phyloP scores from a whole-genome alignment of 768 basidiomycete species.

The Amanita thiersii region DNA sequence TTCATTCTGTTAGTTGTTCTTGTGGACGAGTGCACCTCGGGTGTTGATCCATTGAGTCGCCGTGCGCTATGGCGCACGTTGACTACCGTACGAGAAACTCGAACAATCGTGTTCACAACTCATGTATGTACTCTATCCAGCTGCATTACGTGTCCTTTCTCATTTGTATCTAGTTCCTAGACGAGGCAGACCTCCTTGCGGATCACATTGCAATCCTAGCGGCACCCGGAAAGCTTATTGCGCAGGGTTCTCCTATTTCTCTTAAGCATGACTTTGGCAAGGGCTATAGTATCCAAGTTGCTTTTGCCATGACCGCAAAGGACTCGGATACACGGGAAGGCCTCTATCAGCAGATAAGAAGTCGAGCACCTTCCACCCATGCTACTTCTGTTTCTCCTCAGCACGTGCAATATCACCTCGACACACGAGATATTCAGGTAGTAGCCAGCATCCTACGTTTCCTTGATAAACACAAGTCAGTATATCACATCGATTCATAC shows the following conservation, averaged over 20 bases:
- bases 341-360: conserved; percentile 33
- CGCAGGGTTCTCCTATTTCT: conserved; percentile 65
- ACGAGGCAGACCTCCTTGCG: conserved; percentile 72
- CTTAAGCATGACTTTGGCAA: conserved; percentile 64
- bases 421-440: conserved; percentile 44
- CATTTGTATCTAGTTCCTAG: conserved; percentile 44
- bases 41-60: conserved; percentile 75
- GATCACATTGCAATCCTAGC: conserved; percentile 71
- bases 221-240: conserved; percentile 68
- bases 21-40: conserved; percentile 71
- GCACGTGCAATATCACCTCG: conserved; percentile 47
- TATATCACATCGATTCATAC: conserved; percentile 39
- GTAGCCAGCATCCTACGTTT: conserved; percentile 51
- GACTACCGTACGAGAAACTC: conserved; percentile 54
- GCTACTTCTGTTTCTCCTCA: conserved; percentile 32
- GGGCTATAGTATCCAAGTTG: conserved; percentile 60
- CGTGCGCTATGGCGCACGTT: conserved; percentile 72
- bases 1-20: conserved; percentile 31
- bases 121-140: conserved; percentile 39
- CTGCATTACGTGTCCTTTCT: not conserved
- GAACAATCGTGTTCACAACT: conserved; percentile 71
- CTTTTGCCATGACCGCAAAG: conserved; percentile 30
- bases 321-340: conserved; percentile 17
- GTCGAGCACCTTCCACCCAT: conserved; percentile 36
- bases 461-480: conserved; percentile 36